Evolutionary conservation across 2,329 filamentous ascomycete genomes (phyloP), one percentile per base, ranked within the genome.

Genomic region (Paecilomyces fulvus): DNA sequence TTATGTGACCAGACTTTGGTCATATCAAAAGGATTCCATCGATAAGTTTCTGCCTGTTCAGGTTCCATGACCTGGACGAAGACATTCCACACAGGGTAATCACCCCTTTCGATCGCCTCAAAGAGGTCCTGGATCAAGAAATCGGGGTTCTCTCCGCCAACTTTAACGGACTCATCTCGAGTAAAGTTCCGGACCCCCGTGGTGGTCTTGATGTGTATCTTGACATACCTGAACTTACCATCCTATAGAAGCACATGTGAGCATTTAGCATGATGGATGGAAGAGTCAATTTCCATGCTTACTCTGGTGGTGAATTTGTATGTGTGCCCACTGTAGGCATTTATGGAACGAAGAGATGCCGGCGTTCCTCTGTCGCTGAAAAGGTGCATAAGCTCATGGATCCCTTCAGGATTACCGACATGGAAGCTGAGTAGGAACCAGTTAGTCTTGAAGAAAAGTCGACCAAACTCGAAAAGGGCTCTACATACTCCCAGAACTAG

Each of bases 331-430:
- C 80, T 82, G 68, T 85, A 87, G 10, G 81, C 81, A 64, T 86
- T 83, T 76, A 86, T 82, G 63, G 82, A 75, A 21, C 84, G 78
- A 65, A 81, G 79, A 0, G 81, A 83, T 59, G 79, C 79, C 1
- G 84, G 84, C 1, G 82, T 86, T 17, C 84, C 84, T 12, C 83
- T 77, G 65, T 86, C 83, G 28, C 80, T 82, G 70, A 87, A 85
- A 30, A 86, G 75, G 59, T 77, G 71, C 78, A 87, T 81, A 55
- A 86, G 72, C 61, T 83, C 77, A 67, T 86, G 84, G 20, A 83
- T 75, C 12, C 79, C 73, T 67, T 87, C 84, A 7, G 81, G 84
- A 61, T 84, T 79, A n/a, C 77, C 80, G 33, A 75, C 76, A 54
- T 81, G 71, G 55, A 79, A 82, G 55, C 65, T 67, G 20, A 48